phyloP scores from a whole-genome alignment of 208 protist genomes.

The Plasmodiophora brassicae region DNA sequence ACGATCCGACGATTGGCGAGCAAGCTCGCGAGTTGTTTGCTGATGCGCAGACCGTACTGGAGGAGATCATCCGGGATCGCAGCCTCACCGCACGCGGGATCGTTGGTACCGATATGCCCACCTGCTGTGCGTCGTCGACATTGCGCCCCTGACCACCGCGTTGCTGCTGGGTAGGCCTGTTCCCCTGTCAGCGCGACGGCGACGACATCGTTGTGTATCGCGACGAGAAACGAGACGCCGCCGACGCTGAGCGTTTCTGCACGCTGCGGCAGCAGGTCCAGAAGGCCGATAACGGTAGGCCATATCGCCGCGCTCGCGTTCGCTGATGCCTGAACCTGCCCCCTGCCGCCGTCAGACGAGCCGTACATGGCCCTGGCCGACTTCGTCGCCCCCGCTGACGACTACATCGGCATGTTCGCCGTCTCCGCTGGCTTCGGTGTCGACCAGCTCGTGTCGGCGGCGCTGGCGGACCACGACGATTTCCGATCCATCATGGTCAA shows the following conservation, averaged over 20 bases:
- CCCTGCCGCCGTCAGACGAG: too few relatives aligned
- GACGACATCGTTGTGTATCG: slow-evolving; percentile 85
- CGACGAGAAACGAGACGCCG: background rate
- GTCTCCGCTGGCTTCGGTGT: slow-evolving; percentile 76
- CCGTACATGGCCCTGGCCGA: slow-evolving; percentile 81
- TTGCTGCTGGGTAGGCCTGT: background rate
- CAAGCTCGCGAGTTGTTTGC: slow-evolving; percentile 82
- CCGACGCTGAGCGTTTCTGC: slow-evolving; percentile 62
- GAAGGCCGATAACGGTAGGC: slow-evolving; percentile 73
- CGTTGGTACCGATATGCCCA: slow-evolving; percentile 8
- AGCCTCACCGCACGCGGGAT: too few relatives aligned
- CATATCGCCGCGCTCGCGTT: too few relatives aligned
- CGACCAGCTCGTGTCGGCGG: slow-evolving; percentile 64
- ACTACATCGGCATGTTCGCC: slow-evolving; percentile 84
- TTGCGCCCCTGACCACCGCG: background rate
- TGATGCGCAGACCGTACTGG: too few relatives aligned
- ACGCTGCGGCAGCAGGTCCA: slow-evolving; percentile 84
- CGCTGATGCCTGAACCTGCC: too few relatives aligned
- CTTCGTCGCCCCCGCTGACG: slow-evolving; percentile 80
- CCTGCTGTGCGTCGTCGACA: background rate
- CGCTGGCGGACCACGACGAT: slow-evolving; percentile 76
- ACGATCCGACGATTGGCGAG: slow-evolving; percentile 81
- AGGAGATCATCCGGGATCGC: too few relatives aligned
- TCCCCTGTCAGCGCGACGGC: slow-evolving; percentile 56
- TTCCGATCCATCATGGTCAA: slow-evolving; percentile 85